Evolutionary conservation across 116 monocot species (phyloP).

Genomic region (Posidonia oceanica): DNA sequence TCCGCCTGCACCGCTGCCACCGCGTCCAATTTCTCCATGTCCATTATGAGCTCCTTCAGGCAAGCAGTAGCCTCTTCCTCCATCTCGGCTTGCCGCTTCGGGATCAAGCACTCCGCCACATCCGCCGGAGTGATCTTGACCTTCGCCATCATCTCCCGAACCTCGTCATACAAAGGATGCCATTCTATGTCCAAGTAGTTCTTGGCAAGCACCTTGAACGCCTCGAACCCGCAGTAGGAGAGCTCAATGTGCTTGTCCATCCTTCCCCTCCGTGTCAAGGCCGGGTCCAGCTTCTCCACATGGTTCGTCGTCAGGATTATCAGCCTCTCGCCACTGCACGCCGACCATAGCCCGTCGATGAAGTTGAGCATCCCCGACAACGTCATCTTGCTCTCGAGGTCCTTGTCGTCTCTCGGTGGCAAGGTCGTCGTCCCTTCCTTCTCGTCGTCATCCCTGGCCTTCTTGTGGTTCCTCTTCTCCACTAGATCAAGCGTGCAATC

Average conservation of each 20-base stretch:
- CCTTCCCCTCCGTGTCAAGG: slow-evolving; percentile 6
- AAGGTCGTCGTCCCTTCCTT: not conserved
- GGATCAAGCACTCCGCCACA: slow-evolving; percentile 9
- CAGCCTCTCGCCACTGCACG: slow-evolving; percentile 7
- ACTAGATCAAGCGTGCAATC: slow-evolving; percentile 70
- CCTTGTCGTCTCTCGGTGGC: not conserved
- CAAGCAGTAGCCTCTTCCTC: not conserved
- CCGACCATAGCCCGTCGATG: slow-evolving; percentile 14
- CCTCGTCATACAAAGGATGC: slow-evolving; percentile 2
- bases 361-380: slow-evolving; percentile 8
- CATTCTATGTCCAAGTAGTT: slow-evolving; percentile 1
- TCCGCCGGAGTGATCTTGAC: slow-evolving; percentile 10
- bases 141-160: not conserved
- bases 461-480: slow-evolving; percentile 26
- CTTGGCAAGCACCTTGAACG: slow-evolving; percentile 3
- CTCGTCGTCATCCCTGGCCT: slow-evolving; percentile 4
- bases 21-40: no score
- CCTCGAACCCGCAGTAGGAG: slow-evolving; percentile 9
- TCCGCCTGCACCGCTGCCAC: no score
- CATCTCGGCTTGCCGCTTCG: not conserved
- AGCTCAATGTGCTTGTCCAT: slow-evolving; percentile 14
- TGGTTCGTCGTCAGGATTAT: slow-evolving; percentile 10
- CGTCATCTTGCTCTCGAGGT: slow-evolving; percentile 8
- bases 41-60: not conserved
- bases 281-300: slow-evolving; percentile 5